phyloP scores from a whole-genome alignment of 768 basidiomycete genomes.

The Peribolospora kevripleyi region DNA sequence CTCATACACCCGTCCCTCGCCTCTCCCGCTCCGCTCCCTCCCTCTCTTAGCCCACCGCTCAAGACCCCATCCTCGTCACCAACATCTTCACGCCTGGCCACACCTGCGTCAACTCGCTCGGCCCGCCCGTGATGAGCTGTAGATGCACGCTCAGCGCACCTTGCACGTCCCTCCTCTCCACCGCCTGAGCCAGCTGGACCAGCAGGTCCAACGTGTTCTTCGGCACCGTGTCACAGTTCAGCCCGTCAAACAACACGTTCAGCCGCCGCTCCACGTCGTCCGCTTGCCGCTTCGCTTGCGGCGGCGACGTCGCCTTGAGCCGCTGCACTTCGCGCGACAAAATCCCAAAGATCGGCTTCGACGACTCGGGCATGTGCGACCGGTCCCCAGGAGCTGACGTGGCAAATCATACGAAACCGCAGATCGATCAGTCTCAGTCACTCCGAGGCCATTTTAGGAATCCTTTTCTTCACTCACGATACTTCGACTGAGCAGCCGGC shows the following conservation, averaged over 20 bases:
- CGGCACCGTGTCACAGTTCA: conserved; percentile 70
- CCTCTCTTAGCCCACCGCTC: no score
- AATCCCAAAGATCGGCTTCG: conserved; percentile 39
- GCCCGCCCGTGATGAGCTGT: conserved; percentile 53
- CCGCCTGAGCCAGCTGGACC: conserved; percentile 46
- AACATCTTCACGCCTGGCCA: conserved; percentile 80
- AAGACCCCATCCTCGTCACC: conserved; percentile 21
- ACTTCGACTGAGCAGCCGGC: conserved; percentile 28
- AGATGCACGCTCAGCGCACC: conserved; percentile 62
- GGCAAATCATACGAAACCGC: no score
- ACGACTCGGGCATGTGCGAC: conserved; percentile 58
- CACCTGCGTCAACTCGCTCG: conserved; percentile 61
- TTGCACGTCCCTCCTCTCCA: conserved; percentile 51
- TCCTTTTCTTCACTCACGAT: conserved; percentile 27
- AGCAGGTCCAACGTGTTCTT: conserved; percentile 45
- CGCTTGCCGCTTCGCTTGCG: conserved; percentile 55
- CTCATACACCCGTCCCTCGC: no score
- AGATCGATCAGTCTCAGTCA: not conserved
- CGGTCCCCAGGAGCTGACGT: conserved; percentile 60
- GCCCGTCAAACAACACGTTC: conserved; percentile 64
- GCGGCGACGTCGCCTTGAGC: conserved; percentile 52
- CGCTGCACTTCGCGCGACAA: conserved; percentile 38
- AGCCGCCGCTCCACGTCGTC: conserved; percentile 72
- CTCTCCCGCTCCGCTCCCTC: no score
- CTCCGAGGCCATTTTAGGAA: not conserved